These are phyloP conservation scores for Candida boidinii DNA, from an alignment of 805 yeast species.

Conservation along the genomic window DNA sequence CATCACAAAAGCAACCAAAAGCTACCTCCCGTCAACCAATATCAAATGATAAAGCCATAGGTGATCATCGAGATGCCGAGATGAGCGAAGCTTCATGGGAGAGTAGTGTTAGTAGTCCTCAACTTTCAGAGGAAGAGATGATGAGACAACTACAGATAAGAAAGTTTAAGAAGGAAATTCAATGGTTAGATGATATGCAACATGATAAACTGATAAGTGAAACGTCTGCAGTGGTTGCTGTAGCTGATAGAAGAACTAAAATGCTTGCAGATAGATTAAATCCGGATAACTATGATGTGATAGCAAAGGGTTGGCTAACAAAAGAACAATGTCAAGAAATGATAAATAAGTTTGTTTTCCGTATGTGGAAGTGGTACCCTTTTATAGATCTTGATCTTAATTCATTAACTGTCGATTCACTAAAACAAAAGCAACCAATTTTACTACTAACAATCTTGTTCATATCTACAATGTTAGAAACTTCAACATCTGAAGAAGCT, in stretches of 20 bases:
- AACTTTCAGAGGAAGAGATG: too few species aligned
- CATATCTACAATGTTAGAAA: constrained; percentile 38
- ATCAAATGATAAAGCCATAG: too few species aligned
- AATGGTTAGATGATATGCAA: constrained; percentile 25
- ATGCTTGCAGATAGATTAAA: constrained; percentile 19
- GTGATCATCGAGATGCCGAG: too few species aligned
- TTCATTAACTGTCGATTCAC: constrained; percentile 31
- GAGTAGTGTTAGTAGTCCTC: too few species aligned
- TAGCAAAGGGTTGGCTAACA: constrained; percentile 49
- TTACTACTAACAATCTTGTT: constrained; percentile 61
- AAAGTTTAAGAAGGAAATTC: too few species aligned
- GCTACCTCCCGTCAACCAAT: too few species aligned
- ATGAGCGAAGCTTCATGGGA: too few species aligned
- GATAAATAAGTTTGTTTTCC: constrained; percentile 37
- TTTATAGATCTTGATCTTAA: constrained; percentile 44
- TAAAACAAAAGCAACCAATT: constrained; percentile 48
- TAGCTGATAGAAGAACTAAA: constrained; percentile 32
- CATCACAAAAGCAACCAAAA: too few species aligned
- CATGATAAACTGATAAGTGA: constrained; percentile 29
- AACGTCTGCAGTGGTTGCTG: constrained; percentile 36
- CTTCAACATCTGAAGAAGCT: constrained; percentile 16
- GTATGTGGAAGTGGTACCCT: constrained; percentile 43
- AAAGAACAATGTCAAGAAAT: constrained; percentile 51
- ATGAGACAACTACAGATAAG: too few species aligned
- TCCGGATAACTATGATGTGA: constrained; percentile 34